A percentile compares a stretch with the other conserved stretches of the same genome.
Evolutionary conservation across 352 stramenopile species (phyloP).

Genomic region (Globisporangium splendens): DNA sequence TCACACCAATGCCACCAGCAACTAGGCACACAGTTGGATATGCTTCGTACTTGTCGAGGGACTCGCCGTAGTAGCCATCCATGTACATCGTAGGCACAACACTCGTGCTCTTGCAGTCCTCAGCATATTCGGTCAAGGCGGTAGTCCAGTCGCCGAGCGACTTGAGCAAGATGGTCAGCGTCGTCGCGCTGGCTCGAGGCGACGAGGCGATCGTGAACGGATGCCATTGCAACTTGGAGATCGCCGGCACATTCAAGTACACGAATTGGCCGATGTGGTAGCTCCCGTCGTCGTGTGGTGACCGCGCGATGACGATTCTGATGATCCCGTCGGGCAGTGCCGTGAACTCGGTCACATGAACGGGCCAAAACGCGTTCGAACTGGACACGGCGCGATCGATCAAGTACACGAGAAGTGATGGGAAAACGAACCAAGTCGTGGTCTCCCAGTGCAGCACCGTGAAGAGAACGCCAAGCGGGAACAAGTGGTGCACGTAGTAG

Average conservation of each 20-base stretch:
- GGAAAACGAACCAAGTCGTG: slow-evolving; percentile 34
- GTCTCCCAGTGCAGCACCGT: slow-evolving; percentile 32
- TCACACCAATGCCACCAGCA: slow-evolving; percentile 34
- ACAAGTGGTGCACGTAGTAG: slow-evolving; percentile 43
- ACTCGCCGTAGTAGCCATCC: slow-evolving; percentile 40
- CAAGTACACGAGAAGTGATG: slow-evolving; percentile 34
- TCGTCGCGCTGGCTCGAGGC: slow-evolving; percentile 14
- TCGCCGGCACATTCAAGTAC: slow-evolving; percentile 37
- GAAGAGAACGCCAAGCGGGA: slow-evolving; percentile 29
- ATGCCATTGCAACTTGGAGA: slow-evolving; percentile 56
- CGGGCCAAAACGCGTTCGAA: slow-evolving; percentile 20
- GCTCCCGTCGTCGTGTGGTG: slow-evolving; percentile 6
- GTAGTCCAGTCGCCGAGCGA: slow-evolving; percentile 38
- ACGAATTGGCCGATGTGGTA: slow-evolving; percentile 43
- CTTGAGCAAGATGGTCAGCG: slow-evolving; percentile 38
- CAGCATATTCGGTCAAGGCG: slow-evolving; percentile 24
- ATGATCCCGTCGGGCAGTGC: slow-evolving; percentile 22
- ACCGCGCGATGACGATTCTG: slow-evolving; percentile 32
- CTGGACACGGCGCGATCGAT: slow-evolving; percentile 28
- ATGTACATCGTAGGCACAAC: slow-evolving; percentile 28
- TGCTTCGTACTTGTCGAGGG: slow-evolving; percentile 27
- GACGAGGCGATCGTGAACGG: slow-evolving; percentile 46
- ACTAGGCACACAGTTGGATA: slow-evolving; percentile 33
- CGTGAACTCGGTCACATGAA: slow-evolving; percentile 24
- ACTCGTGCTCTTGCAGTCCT: slow-evolving; percentile 28